Evolutionary conservation across 768 basidiomycete genomes (phyloP).

Genomic region (Pisolithus orientalis): DNA sequence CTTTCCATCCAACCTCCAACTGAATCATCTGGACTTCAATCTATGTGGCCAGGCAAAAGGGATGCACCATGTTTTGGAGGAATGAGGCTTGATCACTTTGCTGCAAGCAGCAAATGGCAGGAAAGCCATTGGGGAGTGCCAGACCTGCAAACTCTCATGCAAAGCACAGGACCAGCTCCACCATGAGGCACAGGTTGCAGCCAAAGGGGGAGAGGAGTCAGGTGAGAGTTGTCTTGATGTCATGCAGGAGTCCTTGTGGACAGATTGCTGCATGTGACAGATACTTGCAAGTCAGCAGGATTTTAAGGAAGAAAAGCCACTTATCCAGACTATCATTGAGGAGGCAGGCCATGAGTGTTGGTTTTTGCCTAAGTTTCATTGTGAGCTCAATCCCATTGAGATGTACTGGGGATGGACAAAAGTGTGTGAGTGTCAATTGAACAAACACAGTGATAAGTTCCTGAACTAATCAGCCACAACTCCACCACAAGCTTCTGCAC

Average conservation of each 20-base stretch:
- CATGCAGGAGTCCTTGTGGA: background rate
- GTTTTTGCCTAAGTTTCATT: slow-evolving; percentile 13
- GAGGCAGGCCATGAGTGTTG: slow-evolving; percentile 12
- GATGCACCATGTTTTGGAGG: slow-evolving; percentile 2
- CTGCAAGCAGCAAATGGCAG: background rate
- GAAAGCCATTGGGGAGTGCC: slow-evolving; percentile 1
- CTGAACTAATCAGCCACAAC: no score
- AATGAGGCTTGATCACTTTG: background rate
- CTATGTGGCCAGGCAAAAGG: slow-evolving; percentile 5
- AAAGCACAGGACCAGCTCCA: background rate
- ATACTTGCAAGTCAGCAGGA: slow-evolving; percentile 14
- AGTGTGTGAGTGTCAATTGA: slow-evolving; percentile 4
- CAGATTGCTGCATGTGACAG: slow-evolving; percentile 16
- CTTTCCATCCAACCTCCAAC: background rate
- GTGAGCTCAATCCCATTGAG: slow-evolving; percentile 8
- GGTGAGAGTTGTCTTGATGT: background rate
- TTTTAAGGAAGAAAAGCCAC: slow-evolving; percentile 14
- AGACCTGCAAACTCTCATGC: background rate
- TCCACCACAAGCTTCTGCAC: slow-evolving; percentile 16
- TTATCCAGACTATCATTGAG: slow-evolving; percentile 17
- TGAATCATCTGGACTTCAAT: background rate
- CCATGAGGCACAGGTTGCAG: background rate
- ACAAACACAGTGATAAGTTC: no score
- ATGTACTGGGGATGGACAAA: slow-evolving; percentile 7
- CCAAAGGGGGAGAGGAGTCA: background rate